These are phyloP conservation scores for Erigeron canadensis DNA, from an alignment of 129 eudicot genomes.

Conservation along the genomic window DNA sequence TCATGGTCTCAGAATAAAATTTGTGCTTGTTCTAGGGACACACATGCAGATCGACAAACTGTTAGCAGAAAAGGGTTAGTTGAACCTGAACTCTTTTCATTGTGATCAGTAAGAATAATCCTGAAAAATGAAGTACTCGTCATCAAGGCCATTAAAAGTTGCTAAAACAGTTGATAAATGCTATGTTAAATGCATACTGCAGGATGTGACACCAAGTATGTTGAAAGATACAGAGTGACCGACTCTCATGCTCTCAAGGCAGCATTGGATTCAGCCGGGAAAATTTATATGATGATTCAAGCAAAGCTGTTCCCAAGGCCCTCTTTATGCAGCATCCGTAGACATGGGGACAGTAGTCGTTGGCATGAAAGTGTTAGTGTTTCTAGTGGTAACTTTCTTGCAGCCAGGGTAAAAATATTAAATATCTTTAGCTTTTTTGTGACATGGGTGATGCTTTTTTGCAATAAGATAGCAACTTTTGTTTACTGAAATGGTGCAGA, in stretches of 20 bases:
- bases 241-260: slow-evolving; percentile 66
- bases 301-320: slow-evolving; percentile 75
- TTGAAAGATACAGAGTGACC: slow-evolving; percentile 65
- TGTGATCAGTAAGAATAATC: too few species aligned
- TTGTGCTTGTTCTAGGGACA: slow-evolving; percentile 73
- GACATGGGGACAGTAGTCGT: slow-evolving; percentile 46
- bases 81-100: too few species aligned
- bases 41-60: slow-evolving; percentile 69
- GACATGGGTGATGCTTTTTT: neutral
- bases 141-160: too few species aligned
- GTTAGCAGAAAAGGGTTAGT: slow-evolving; percentile 63
- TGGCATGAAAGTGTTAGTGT: slow-evolving; percentile 67
- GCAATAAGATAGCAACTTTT: neutral
- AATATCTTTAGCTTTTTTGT: neutral
- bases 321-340: slow-evolving; percentile 50
- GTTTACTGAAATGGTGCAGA: slow-evolving; percentile 34
- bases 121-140: too few species aligned
- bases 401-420: slow-evolving; percentile 54
- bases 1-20: slow-evolving; percentile 69
- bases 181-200: slow-evolving; percentile 10
- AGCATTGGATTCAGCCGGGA: slow-evolving; percentile 69
- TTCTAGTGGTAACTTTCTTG: slow-evolving; percentile 73
- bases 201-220: slow-evolving; percentile 62
- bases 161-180: too few species aligned
- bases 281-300: slow-evolving; percentile 51